phyloP scores from a whole-genome alignment of 192 early-diverging fungal genomes.

The Backusella morwellensis region DNA sequence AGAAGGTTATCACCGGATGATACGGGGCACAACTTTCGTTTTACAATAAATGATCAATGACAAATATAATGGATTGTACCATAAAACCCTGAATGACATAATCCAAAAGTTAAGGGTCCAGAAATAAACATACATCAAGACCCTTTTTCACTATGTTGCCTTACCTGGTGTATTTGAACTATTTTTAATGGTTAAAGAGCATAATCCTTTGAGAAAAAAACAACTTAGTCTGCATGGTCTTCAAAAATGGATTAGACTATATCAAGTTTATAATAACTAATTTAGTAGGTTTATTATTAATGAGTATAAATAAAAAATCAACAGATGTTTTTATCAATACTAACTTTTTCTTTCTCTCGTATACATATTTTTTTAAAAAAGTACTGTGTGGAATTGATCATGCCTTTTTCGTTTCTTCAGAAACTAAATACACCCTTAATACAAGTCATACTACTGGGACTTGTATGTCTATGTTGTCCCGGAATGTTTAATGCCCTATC shows the following conservation, averaged over 20 bases:
- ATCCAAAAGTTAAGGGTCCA: not conserved
- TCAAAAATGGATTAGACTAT: not conserved
- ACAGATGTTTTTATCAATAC: not conserved
- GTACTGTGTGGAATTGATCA: not conserved
- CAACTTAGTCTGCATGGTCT: not conserved
- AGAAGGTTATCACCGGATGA: not conserved
- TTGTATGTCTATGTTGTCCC: slow-evolving; percentile 76
- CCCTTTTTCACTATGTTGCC: not conserved
- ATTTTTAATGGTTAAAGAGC: not conserved
- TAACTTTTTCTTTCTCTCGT: not conserved
- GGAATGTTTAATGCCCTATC: slow-evolving; percentile 78
- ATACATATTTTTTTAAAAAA: not conserved
- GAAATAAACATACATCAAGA: not conserved
- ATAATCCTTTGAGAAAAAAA: not conserved
- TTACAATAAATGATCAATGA: slow-evolving; percentile 1
- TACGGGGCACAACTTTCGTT: not conserved
- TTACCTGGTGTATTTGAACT: not conserved
- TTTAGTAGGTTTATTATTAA: not conserved
- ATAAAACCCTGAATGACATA: slow-evolving; percentile 3
- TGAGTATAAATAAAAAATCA: not conserved
- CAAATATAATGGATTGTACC: not conserved
- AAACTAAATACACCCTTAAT: slow-evolving; percentile 52
- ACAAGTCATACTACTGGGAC: slow-evolving; percentile 70
- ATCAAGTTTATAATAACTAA: not conserved
- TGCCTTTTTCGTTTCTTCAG: not conserved